A percentile compares a stretch with the other conserved stretches of the same genome.
phyloP scores from a whole-genome alignment of 129 eudicot species.

The Daucus carota region DH1_v3.0 NC_030382.2:46603001-46603500 shows the following conservation, averaged over 20 bases:
- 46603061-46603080: background rate
- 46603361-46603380: constrained; percentile 73
- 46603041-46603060: constrained; percentile 28
- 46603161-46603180: background rate
- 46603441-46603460: constrained; percentile 97
- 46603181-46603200: constrained; percentile 1
- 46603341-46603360: constrained; percentile 76
- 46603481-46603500: constrained; percentile 34
- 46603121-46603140: background rate
- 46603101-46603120: background rate
- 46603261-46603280: background rate
- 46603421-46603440: constrained; percentile 80
- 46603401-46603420: constrained; percentile 92
- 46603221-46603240: background rate
- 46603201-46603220: background rate
- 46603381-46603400: constrained; percentile 99
- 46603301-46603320: background rate
- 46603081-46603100: background rate
- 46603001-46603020: constrained; percentile 99
- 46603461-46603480: constrained; percentile 98
- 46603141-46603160: background rate
- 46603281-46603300: background rate
- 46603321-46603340: constrained; percentile 82
- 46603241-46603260: background rate
- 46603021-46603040: constrained; percentile 95